Percentiles rank a stretch among this genome's conserved stretches.
Evolutionary conservation across 352 stramenopile species (phyloP).

Genomic region (Globisporangium viniferum): DNA sequence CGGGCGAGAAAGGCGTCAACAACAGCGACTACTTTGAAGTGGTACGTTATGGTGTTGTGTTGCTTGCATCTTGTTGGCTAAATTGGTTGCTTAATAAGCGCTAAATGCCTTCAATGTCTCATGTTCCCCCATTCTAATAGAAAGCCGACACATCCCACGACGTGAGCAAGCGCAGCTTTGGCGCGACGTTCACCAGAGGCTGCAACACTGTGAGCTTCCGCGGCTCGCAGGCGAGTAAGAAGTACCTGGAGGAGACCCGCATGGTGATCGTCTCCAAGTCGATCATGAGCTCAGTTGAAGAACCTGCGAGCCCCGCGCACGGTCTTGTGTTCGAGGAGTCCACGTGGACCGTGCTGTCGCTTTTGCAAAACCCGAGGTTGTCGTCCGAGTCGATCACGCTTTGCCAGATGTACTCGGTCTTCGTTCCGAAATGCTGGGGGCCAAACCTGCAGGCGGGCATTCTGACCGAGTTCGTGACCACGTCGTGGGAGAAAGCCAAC

Average conservation of each 20-base stretch:
- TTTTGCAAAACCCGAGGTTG: background rate
- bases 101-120: no score
- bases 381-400: background rate
- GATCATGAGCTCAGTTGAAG: background rate
- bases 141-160: background rate
- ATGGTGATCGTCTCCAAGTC: conserved; percentile 4
- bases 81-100: no score
- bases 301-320: background rate
- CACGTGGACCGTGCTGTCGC: background rate
- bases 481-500: background rate
- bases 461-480: background rate
- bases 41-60: background rate
- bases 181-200: background rate
- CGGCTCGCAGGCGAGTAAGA: background rate
- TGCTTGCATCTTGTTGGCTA: background rate
- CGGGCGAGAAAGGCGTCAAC: background rate
- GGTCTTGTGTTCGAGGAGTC: background rate
- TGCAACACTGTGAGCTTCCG: background rate
- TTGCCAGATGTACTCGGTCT: background rate
- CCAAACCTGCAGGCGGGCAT: background rate
- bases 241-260: background rate
- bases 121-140: background rate
- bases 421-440: background rate
- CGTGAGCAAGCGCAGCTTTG: background rate
- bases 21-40: conserved; percentile 5